Percentiles rank a stretch among this genome's conserved stretches.
These are phyloP conservation scores for Pseudogymnoascus sp. DNA, from an alignment of 2,329 filamentous ascomycete species.

Conservation along the genomic window DNA sequence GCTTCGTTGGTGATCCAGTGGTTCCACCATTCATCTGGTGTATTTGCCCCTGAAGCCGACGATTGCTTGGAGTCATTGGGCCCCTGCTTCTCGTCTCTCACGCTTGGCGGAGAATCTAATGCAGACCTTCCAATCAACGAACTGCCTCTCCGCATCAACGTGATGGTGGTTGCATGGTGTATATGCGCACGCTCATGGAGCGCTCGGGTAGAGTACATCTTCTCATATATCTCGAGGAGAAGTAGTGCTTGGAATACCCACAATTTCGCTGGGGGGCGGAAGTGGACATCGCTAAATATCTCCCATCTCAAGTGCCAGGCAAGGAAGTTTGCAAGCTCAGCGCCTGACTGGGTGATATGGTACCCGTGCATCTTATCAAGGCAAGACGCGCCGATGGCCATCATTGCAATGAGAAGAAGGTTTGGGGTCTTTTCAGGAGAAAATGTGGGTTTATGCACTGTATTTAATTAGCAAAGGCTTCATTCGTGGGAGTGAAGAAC, in stretches of 20 bases:
- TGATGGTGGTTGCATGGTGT: constrained; percentile 91
- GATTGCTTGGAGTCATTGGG: constrained; percentile 50
- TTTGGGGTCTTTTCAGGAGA: constrained; percentile 79
- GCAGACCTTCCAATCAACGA: constrained; percentile 81
- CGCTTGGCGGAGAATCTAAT: constrained; percentile 73
- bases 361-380: constrained; percentile 74
- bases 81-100: constrained; percentile 38
- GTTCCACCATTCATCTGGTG: constrained; percentile 86
- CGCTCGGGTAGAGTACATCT: constrained; percentile 90
- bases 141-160: constrained; percentile 86
- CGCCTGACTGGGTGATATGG: constrained; percentile 65
- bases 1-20: constrained; percentile 94
- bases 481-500: background rate
- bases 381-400: constrained; percentile 85
- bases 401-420: constrained; percentile 76
- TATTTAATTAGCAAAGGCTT: background rate
- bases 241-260: constrained; percentile 93
- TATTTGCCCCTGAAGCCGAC: constrained; percentile 57
- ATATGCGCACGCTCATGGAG: constrained; percentile 93
- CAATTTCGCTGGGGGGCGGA: constrained; percentile 82
- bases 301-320: constrained; percentile 94
- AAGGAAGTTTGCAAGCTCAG: constrained; percentile 78
- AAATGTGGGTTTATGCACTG: constrained; percentile 84
- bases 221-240: constrained; percentile 88
- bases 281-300: constrained; percentile 85